A percentile compares a stretch with the other conserved stretches of the same genome.
phyloP scores from a whole-genome alignment of 2,329 filamentous ascomycete species.

The Aspergillus sp. region DNA sequence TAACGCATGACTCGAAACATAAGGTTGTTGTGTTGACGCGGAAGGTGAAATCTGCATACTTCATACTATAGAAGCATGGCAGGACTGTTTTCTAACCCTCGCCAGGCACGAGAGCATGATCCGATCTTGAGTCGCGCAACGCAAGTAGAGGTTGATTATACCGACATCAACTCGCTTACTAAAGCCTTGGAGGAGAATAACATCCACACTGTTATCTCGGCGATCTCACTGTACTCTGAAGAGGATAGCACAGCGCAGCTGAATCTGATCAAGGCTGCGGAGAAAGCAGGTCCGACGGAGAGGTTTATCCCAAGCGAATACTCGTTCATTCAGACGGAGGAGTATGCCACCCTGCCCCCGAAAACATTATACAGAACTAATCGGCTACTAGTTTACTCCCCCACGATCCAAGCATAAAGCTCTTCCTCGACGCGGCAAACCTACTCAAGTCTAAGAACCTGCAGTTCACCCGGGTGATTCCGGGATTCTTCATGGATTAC shows the following conservation, averaged over 20 bases:
- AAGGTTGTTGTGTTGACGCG: conserved; percentile 49
- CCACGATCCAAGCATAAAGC: conserved; percentile 37
- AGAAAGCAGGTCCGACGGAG: conserved; percentile 41
- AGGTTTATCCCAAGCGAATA: conserved; percentile 52
- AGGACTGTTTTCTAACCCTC: neutral
- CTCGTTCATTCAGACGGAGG: conserved; percentile 39
- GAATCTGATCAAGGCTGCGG: conserved; percentile 53
- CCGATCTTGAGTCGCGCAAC: conserved; percentile 11
- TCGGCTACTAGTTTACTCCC: conserved; percentile 27
- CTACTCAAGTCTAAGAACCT: conserved; percentile 39
- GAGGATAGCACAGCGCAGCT: conserved; percentile 40
- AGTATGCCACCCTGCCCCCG: conserved; percentile 27
- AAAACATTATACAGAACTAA: conserved; percentile 2
- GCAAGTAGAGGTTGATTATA: conserved; percentile 40
- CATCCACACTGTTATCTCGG: conserved; percentile 52
- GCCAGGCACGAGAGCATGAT: conserved; percentile 1
- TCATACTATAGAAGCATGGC: neutral
- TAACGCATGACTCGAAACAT: conserved; percentile 40
- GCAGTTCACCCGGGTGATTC: conserved; percentile 45
- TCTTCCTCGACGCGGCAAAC: conserved; percentile 33
- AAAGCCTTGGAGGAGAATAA: conserved; percentile 42
- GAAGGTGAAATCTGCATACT: conserved; percentile 34
- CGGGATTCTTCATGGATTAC: conserved; percentile 55
- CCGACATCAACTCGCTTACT: conserved; percentile 33
- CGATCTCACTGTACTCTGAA: conserved; percentile 40